Conservation (phyloP, 176 grass and related monocot species). For the Zoysia japonica region DNA sequence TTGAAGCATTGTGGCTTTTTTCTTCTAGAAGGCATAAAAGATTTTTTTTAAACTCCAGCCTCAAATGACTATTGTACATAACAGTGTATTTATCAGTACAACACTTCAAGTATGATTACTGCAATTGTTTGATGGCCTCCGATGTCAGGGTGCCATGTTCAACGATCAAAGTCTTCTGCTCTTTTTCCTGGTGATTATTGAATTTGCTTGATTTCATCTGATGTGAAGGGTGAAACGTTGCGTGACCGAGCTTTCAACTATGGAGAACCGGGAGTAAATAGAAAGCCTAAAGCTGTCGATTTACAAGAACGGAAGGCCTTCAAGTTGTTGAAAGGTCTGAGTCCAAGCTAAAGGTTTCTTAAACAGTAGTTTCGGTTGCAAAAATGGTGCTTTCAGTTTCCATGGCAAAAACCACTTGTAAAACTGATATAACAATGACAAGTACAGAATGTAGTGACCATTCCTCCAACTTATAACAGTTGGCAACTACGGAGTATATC, state of each 20-base stretch:
- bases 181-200: neutral
- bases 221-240: constrained; percentile 1
- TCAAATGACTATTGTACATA: neutral
- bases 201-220: neutral
- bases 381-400: neutral
- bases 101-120: neutral
- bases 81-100: neutral
- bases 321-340: neutral
- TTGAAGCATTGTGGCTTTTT: neutral
- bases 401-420: neutral
- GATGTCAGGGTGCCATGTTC: no score
- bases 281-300: neutral
- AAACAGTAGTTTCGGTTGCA: neutral
- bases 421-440: neutral
- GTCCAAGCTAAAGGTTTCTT: constrained; percentile 3
- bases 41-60: neutral
- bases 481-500: neutral
- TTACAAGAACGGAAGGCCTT: neutral
- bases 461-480: neutral
- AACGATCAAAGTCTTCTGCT: neutral
- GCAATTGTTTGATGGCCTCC: no score
- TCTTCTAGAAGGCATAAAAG: neutral
- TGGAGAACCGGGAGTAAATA: neutral
- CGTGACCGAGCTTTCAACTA: constrained; percentile 7
- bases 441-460: neutral